Evolutionary conservation across 345 rosid species (phyloP).

Genomic region (Microcos paniculata): DNA sequence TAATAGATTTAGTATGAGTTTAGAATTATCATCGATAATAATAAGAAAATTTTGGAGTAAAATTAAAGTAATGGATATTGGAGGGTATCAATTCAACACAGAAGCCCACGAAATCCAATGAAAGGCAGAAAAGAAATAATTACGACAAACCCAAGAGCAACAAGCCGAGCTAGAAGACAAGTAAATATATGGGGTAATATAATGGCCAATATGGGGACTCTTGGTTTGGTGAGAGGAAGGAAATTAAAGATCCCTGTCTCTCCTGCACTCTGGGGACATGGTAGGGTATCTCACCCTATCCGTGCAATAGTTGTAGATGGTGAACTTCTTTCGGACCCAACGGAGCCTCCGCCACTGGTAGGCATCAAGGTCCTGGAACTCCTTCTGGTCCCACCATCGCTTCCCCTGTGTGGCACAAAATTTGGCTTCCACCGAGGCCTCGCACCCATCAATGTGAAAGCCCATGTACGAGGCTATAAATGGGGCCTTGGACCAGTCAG

Average conservation of each 20-base stretch:
- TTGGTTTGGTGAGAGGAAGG: too few species aligned
- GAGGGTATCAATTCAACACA: not conserved
- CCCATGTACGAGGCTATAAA: constrained; percentile 59
- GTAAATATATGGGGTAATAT: not conserved
- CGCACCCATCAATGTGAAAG: constrained; percentile 66
- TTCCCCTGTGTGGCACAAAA: constrained; percentile 73
- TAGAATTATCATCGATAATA: not conserved
- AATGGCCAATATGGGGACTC: too few species aligned
- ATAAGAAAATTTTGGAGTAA: not conserved
- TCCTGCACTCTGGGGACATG: constrained; percentile 47
- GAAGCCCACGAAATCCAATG: not conserved
- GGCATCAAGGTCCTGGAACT: constrained; percentile 56
- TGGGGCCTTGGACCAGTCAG: constrained; percentile 82
- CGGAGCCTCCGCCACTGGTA: constrained; percentile 47
- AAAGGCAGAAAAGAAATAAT: not conserved
- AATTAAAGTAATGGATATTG: not conserved
- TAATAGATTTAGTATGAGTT: not conserved
- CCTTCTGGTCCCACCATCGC: constrained; percentile 75
- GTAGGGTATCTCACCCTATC: constrained; percentile 45
- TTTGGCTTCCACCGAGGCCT: constrained; percentile 58
- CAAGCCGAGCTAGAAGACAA: not conserved
- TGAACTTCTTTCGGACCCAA: constrained; percentile 57
- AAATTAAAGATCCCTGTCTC: constrained; percentile 49
- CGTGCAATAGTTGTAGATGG: constrained; percentile 62
- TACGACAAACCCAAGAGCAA: not conserved